phyloP scores from a whole-genome alignment of 192 early-diverging fungal species.

The Geosiphon pyriformis region DNA sequence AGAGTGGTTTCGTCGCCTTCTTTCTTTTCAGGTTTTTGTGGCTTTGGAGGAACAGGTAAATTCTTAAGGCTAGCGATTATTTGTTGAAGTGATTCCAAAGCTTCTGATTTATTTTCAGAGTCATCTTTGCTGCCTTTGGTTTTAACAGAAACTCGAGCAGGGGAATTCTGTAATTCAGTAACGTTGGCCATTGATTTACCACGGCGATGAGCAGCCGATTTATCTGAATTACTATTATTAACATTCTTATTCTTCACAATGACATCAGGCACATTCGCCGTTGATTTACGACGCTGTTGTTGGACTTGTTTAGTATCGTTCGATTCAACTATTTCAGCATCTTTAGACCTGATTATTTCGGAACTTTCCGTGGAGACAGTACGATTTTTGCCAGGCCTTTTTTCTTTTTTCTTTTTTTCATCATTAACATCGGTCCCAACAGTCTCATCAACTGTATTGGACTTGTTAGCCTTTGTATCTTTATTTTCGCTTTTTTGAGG shows the following conservation, averaged over 20 bases:
- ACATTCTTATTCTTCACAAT: slow-evolving; percentile 18
- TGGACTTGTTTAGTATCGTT: slow-evolving; percentile 12
- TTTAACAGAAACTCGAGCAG: slow-evolving; percentile 7
- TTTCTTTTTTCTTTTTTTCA: slow-evolving; percentile 23
- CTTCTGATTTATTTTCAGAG: slow-evolving; percentile 31
- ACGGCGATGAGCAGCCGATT: slow-evolving; percentile 15
- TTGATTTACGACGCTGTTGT: slow-evolving; percentile 23
- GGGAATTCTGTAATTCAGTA: slow-evolving; percentile 7
- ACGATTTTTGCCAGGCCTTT: slow-evolving; percentile 16
- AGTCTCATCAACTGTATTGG: too few relatives aligned
- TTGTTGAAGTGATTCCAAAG: slow-evolving; percentile 45
- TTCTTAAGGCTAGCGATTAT: slow-evolving; percentile 50
- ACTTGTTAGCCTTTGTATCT: slow-evolving; percentile 9
- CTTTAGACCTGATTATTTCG: slow-evolving; percentile 8
- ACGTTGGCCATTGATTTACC: slow-evolving; percentile 21
- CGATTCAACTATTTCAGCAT: slow-evolving; percentile 2
- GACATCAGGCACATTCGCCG: slow-evolving; percentile 4
- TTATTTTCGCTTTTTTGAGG: slow-evolving; percentile 5
- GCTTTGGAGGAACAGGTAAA: slow-evolving; percentile 33
- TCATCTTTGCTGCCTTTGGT: slow-evolving; percentile 23
- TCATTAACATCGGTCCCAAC: slow-evolving; percentile 7
- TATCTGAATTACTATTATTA: slow-evolving; percentile 9
- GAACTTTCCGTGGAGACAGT: background rate
- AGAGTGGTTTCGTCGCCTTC: background rate
- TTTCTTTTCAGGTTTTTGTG: slow-evolving; percentile 23